phyloP scores from a whole-genome alignment of 2,329 filamentous ascomycete genomes.

The Aspergillus sp. region DNA sequence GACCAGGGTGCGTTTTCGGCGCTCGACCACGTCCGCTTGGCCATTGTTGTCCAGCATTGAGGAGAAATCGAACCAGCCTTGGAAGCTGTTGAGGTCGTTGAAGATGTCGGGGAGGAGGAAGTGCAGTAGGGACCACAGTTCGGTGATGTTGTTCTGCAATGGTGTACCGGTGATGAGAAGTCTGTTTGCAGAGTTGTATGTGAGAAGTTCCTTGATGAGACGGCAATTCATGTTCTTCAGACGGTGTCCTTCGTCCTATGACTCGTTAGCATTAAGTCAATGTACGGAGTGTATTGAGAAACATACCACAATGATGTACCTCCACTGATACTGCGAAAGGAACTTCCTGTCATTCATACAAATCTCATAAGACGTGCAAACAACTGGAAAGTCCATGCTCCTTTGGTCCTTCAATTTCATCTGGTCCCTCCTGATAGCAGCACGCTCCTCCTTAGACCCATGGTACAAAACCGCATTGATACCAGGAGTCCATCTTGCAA shows the following conservation, averaged over 20 bases:
- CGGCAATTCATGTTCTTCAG: constrained; percentile 96
- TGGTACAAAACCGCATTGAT: constrained; percentile 91
- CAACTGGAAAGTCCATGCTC: constrained; percentile 71
- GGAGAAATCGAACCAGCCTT: constrained; percentile 95
- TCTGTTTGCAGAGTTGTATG: constrained; percentile 83
- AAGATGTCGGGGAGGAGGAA: constrained; percentile 92
- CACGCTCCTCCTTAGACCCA: constrained; percentile 71
- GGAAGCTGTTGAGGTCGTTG: constrained; percentile 85
- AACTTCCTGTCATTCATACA: constrained; percentile 82
- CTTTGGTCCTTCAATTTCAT: constrained; percentile 63
- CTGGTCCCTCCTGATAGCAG: constrained; percentile 62
- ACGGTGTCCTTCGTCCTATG: constrained; percentile 83
- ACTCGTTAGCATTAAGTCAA: constrained; percentile 8
- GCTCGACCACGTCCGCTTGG: constrained; percentile 71
- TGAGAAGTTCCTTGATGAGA: constrained; percentile 78
- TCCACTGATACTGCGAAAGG: constrained; percentile 81
- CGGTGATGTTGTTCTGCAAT: constrained; percentile 88
- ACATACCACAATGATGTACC: constrained; percentile 85
- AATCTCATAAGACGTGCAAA: constrained; percentile 94
- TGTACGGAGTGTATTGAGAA: not conserved
- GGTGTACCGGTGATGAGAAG: constrained; percentile 92
- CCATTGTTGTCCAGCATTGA: constrained; percentile 77
- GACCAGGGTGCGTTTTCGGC: constrained; percentile 68
- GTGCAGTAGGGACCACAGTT: constrained; percentile 90
- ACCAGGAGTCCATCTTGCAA: constrained; percentile 77